These are phyloP conservation scores for Pilasporangium apinafurcum DNA, from an alignment of 352 stramenopile species.

Conservation along the genomic window DNA sequence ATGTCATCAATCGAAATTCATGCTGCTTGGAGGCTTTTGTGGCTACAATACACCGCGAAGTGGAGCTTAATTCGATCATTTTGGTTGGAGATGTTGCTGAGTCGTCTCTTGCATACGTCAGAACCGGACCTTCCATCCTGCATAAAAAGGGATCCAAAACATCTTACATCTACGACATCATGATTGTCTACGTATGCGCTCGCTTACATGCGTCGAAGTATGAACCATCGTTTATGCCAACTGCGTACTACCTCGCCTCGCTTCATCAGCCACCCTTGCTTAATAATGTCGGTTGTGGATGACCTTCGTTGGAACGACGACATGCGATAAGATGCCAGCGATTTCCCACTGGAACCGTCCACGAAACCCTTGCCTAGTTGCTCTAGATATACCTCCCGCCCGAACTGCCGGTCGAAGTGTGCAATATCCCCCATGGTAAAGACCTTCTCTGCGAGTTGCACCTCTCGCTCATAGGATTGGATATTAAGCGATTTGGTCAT, in stretches of 20 bases:
- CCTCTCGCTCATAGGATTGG: conserved; percentile 21
- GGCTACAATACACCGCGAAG: conserved; percentile 56
- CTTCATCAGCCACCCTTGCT: conserved; percentile 79
- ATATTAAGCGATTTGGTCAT: conserved; percentile 44
- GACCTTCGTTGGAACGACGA: conserved; percentile 56
- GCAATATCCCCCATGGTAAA: conserved; percentile 65
- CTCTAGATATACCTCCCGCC: conserved; percentile 62
- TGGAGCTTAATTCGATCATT: conserved; percentile 71
- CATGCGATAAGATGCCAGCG: conserved; percentile 59
- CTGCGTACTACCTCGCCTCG: conserved; percentile 66
- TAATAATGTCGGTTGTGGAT: conserved; percentile 26
- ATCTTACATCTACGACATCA: background rate
- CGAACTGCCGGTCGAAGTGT: conserved; percentile 66
- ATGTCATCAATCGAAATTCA: conserved; percentile 76
- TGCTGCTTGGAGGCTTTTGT: conserved; percentile 55
- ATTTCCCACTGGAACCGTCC: conserved; percentile 53
- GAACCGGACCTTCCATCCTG: conserved; percentile 60
- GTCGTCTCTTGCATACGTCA: conserved; percentile 76
- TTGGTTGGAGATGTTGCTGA: conserved; percentile 40
- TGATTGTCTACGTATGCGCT: background rate
- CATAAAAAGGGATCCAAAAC: background rate
- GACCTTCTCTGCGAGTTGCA: conserved; percentile 12
- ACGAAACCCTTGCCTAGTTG: conserved; percentile 53
- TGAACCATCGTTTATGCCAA: conserved; percentile 82
- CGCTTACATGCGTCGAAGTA: conserved; percentile 55